Base-by-base conservation (phyloP, 2,329 filamentous ascomycete genomes). In the Fusarium stilboides region DNA sequence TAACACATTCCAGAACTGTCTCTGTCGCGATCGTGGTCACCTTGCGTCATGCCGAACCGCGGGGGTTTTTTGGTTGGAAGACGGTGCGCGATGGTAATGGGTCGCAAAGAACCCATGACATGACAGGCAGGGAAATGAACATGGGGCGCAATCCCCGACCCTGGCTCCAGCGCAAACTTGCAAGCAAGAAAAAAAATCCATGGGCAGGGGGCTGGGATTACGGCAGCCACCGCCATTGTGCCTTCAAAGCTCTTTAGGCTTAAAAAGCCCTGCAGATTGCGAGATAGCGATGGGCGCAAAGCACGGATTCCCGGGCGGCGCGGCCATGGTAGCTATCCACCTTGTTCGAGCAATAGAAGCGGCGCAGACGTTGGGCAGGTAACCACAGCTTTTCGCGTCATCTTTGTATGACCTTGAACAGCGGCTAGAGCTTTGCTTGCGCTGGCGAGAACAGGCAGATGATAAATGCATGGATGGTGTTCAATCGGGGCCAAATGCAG, bases 1-100 rank as follows among this genome's bases (percentile, higher is more conserved):
- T 56, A 59, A 69, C 53, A 61, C 65, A 63, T 73, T 70, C 63
- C 64, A 74, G 67, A 58, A 61, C 58, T 54, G 62, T 61, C 59
- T 61, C 57, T 54, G 62, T 59, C 59, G 62, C 57, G 49, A 62
- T 59, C 52, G 62, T 57, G 52, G 65, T 59, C 59, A 53, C 50
- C 65, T 74, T 75, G 73, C 71, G 73, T 75, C 73, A 75, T 75
- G 68, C 64, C 64, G 56, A 72, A 59, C 57, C 53, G 57, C 28
- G 57, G 51, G 59, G 42, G 62, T 40, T 4, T 47, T 65, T 65
- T 59, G 65, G 47, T 65, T 68, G 68, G 72, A 60, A 69, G 65
- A 62, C 40, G 56, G 49, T 56, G 62, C 64, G 64, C 62, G 60
- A 62, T 57, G 61, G 37, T 39, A 49, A 70, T 62, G 70, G 61